Evolutionary conservation across 768 basidiomycete species (phyloP), one percentile per base, ranked within the genome.

Genomic region (Pleurotus sapidus): DNA sequence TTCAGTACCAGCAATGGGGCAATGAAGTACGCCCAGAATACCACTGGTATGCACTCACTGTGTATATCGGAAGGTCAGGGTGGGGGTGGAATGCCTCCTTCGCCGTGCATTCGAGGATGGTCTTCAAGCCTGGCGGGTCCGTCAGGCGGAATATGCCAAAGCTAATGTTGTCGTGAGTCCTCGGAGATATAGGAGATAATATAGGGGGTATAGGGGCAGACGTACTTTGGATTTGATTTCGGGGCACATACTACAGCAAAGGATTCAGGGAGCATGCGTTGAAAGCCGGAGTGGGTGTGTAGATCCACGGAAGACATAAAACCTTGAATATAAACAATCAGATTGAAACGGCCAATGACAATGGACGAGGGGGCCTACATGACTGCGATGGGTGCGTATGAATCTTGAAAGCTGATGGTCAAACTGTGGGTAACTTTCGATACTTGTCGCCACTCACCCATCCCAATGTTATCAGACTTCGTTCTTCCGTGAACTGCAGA

Each of bases 261-360:
- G 0, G 91, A 93, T 67, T 97, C 94, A 0, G 89, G 90, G 3
- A 97, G 80, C 87, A 93, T 94, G 37, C 83, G 70, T 64, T 96
- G 94, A 72, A 95, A 97, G 6, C 83, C 88, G 1, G 90, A 86
- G 69, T 95, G 94, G 2, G 93, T 95, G 64, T 97, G 94, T 18
- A 97, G 70, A 68, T 96, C 94, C 15, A 95, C 87, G 6, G 93
- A 95, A 5, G 93, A 95, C 90, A 96, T 93, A 74, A 97, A 97
- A 70, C 86, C 86, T 88, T 57, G 42, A 17, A 2, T 20, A 46
- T 46, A 25, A 43, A 27, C 20, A 5, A 40, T 59, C 34, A 63
- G 60, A 42, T 57, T 4, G 46, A n/a, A 8, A 14, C n/a, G 34
- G 20, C 24, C 39, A 55, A 25, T 38, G 59, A 24, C 40, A 12